Percentiles rank a stretch among this genome's conserved stretches.
phyloP scores from a whole-genome alignment of 2,329 filamentous ascomycete species.

The Diaporthe citri region DNA sequence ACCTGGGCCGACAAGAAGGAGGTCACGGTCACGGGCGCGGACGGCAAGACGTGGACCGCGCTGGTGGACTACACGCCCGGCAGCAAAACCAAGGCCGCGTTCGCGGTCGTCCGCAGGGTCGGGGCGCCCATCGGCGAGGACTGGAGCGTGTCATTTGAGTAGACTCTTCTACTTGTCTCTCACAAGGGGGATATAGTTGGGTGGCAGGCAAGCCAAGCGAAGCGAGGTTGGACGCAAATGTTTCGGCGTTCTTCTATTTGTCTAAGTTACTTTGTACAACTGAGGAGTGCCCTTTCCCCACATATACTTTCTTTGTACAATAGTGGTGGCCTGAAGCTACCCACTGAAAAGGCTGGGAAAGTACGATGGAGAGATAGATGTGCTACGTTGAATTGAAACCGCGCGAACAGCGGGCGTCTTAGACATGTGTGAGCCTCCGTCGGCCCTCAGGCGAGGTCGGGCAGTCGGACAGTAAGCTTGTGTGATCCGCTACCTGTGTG shows the following conservation, averaged over 20 bases:
- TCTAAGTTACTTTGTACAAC: conserved; percentile 26
- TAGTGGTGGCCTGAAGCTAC: background rate
- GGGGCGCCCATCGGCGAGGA: conserved; percentile 65
- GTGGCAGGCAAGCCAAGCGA: conserved; percentile 4
- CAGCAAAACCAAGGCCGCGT: conserved; percentile 61
- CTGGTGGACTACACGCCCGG: conserved; percentile 71
- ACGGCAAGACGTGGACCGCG: conserved; percentile 65
- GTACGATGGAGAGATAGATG: background rate
- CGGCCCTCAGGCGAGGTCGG: background rate
- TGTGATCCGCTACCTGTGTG: background rate
- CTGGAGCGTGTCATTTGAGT: conserved; percentile 60
- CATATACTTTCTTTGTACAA: conserved; percentile 14
- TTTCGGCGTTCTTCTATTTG: background rate
- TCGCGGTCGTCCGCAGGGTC: conserved; percentile 65
- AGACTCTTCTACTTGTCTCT: conserved; percentile 18
- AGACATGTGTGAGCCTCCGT: conserved; percentile 18
- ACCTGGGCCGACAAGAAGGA: conserved; percentile 75
- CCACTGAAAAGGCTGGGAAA: background rate
- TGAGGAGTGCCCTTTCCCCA: background rate
- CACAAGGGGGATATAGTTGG: background rate
- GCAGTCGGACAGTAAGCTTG: background rate
- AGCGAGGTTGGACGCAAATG: conserved; percentile 17
- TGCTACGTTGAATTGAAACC: background rate
- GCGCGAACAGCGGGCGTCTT: background rate
- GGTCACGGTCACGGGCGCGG: conserved; percentile 66